Base-by-base conservation (phyloP, 768 basidiomycete species). In the Russula sp. region DNA sequence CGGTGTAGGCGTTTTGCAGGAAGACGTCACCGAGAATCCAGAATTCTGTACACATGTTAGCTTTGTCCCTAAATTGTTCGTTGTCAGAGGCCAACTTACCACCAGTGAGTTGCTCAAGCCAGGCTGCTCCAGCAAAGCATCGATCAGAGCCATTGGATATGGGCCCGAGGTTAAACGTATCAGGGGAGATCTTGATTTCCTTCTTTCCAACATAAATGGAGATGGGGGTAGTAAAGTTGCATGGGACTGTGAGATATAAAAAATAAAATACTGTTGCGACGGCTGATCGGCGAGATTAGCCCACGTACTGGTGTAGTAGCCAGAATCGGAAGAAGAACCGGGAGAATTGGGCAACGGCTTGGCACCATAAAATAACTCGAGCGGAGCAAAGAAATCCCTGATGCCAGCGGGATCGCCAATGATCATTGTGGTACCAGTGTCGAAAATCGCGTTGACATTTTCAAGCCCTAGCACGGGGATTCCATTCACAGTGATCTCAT, bases 401-500 rank as follows among this genome's bases (percentile, higher is more conserved):
- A 71, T 64, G 28, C 59, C 38, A 18, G 26, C n/a, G 16, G 59
- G 9, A 38, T 66, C 64, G 10, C 69, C 70, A 42, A 71, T 26
- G 51, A 72, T 64, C 36, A 56, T 49, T 3, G 69, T 70, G n/a
- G 70, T 70, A n/a, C 71, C 70, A 68, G 52, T 62, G 48, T 69
- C 71, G 36, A 69, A 63, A 49, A 72, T 67, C 14, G 70, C 50
- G 1, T 49, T 9, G 13, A 51, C 22, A 4, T 24, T 20, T 58
- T 44, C 32, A 14, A 34, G 14, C 40, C 20, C 44, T 46, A 3
- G 9, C 44, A 10, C 44, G 9, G n/a, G 48, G 22, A 16, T 5
- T 4, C 26, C 5, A 38, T 59, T 51, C 59, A 24, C 58, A 9
- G 55, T 50, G 46, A 69, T 22, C 2, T 28, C 18, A 32, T 67